phyloP scores from a whole-genome alignment of 2,329 filamentous ascomycete genomes.

The Fusarium concolor region DNA sequence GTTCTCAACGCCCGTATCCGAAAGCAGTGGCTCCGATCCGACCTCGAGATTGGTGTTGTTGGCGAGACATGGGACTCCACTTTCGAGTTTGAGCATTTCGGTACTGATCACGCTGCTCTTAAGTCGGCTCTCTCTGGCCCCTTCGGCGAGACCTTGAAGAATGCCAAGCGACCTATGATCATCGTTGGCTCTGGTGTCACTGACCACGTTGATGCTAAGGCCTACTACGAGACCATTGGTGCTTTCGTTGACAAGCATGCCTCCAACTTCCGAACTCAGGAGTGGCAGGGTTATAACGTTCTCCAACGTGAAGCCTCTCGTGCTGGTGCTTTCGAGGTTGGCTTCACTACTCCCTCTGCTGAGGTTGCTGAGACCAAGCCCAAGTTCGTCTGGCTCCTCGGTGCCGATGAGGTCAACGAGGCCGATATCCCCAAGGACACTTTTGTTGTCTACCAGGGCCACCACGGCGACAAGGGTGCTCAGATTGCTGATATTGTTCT shows the following conservation, averaged over 20 bases:
- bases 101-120: slow-evolving; percentile 79
- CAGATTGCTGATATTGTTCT: slow-evolving; percentile 94
- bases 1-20: slow-evolving; percentile 96
- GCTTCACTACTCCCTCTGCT: slow-evolving; percentile 87
- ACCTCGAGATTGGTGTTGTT: slow-evolving; percentile 91
- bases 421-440: slow-evolving; percentile 93
- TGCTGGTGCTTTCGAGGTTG: slow-evolving; percentile 93
- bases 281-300: slow-evolving; percentile 98
- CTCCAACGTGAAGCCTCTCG: slow-evolving; percentile 94
- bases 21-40: slow-evolving; percentile 97
- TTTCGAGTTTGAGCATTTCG: slow-evolving; percentile 94
- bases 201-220: slow-evolving; percentile 90
- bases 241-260: slow-evolving; percentile 94
- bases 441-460: slow-evolving; percentile 97
- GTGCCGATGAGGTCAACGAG: slow-evolving; percentile 89
- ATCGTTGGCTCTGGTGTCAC: slow-evolving; percentile 92
- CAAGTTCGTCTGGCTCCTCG: slow-evolving; percentile 97
- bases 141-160: slow-evolving; percentile 92
- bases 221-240: slow-evolving; percentile 92
- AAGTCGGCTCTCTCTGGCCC: slow-evolving; percentile 86
- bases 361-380: slow-evolving; percentile 85
- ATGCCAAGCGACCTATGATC: slow-evolving; percentile 94
- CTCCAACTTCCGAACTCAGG: slow-evolving; percentile 83
- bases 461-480: slow-evolving; percentile 94
- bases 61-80: slow-evolving; percentile 93